These are phyloP conservation scores for Malus sieversii DNA, from an alignment of 306 rosid genomes.

Conservation along the genomic window DNA sequence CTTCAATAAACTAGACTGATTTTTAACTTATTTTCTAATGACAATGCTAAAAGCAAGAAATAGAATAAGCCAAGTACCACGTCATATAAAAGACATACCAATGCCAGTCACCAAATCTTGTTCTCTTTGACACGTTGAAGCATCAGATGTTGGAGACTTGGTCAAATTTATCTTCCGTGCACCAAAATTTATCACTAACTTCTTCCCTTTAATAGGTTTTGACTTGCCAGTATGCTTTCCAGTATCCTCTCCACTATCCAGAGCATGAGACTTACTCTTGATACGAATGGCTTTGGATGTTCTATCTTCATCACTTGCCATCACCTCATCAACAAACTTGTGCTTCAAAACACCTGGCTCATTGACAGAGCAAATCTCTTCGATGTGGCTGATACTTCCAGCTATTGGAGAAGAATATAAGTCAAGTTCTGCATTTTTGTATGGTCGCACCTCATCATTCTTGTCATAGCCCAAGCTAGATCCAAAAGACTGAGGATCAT, in stretches of 20 bases:
- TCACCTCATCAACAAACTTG: slow-evolving; percentile 88
- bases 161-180: slow-evolving; percentile 78
- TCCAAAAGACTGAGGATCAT: slow-evolving; percentile 41
- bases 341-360: slow-evolving; percentile 63
- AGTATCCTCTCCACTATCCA: slow-evolving; percentile 65
- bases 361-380: slow-evolving; percentile 43
- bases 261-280: slow-evolving; percentile 51
- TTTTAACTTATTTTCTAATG: not conserved
- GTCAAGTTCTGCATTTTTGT: slow-evolving; percentile 48
- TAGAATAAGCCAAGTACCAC: not conserved
- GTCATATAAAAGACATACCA: slow-evolving; percentile 36
- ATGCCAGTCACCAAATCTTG: slow-evolving; percentile 47
- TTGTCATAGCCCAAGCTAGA: slow-evolving; percentile 50
- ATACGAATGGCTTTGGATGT: slow-evolving; percentile 63
- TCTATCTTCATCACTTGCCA: slow-evolving; percentile 83
- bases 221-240: slow-evolving; percentile 52
- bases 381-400: slow-evolving; percentile 58
- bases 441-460: slow-evolving; percentile 48
- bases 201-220: slow-evolving; percentile 71
- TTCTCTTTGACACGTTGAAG: slow-evolving; percentile 78
- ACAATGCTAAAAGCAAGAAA: not conserved
- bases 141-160: slow-evolving; percentile 77
- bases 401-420: slow-evolving; percentile 59
- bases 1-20: not conserved
- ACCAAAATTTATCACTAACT: slow-evolving; percentile 84